Evolutionary conservation across 1,284 basidiomycete species (phyloP), one percentile per base, ranked within the genome.

Genomic region (Malassezia psittaci): DNA sequence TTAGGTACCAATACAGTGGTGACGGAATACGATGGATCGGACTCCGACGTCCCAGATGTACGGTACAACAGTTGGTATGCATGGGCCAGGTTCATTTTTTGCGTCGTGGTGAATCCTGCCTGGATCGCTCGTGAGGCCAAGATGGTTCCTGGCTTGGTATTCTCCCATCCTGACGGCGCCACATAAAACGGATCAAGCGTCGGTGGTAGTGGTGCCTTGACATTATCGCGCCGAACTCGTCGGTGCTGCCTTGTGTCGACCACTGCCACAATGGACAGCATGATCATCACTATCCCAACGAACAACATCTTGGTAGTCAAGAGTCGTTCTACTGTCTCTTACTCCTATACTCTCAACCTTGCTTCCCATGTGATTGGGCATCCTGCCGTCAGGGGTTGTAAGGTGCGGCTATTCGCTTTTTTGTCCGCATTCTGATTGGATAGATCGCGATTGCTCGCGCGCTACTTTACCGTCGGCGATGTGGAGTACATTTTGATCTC

Each of bases 11-110:
- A 32, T 16, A 57, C 51, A 0, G 55, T 57, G 1, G 55, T 57
- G 5, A 52, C 40, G 2, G 55, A 43, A 18, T 37, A 48, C 29
- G 41, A 45, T 0, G 55, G 55, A 2, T 7, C 19, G 10, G 24
- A n/a, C 2, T 35, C 12, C 5, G 33, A 18, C 1, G 41, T 51
- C 9, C 55, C 55, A 2, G 50, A 52, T 3, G 67, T 65, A 10
- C 61, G 59, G 56, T 69, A 71, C 4, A 51, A 11, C 12, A 71
- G 42, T 51, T 71, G 68, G 48, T 51, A 67, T 16, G 63, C 54
- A 1, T n/a, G 19, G 1, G 47, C 61, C 1, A 61, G 51, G 48
- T 65, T 61, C 6, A 29, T 15, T 33, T 48, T 59, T 40, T 57
- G 51, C 7, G 57, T 57, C 19, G 64, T 51, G 6, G 65, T 65